Percentiles rank a stretch among this genome's conserved stretches.
Conservation (phyloP, 2,329 filamentous ascomycete genomes). For the Hypoxylon sp. region DNA sequence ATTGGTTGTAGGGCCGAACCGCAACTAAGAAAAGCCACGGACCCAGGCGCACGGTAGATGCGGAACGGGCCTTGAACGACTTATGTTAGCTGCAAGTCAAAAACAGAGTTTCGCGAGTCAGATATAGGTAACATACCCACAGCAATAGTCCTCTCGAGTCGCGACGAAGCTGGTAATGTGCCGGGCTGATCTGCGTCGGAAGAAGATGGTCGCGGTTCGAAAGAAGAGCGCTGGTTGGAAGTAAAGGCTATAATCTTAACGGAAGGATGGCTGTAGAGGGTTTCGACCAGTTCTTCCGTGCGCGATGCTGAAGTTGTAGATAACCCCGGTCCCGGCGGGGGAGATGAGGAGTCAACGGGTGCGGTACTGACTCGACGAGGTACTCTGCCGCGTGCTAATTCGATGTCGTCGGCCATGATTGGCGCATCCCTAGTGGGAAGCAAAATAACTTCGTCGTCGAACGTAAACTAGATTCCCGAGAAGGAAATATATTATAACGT, state of each 20-base stretch:
- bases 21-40: constrained; percentile 88
- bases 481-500: constrained; percentile 17
- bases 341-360: constrained; percentile 43
- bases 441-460: constrained; percentile 9
- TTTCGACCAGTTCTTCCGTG: constrained; percentile 63
- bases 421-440: constrained; percentile 17
- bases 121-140: constrained; percentile 64
- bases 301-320: constrained; percentile 27
- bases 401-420: constrained; percentile 30
- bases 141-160: constrained; percentile 69
- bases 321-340: constrained; percentile 32
- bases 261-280: constrained; percentile 76
- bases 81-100: constrained; percentile 6
- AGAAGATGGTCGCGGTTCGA: constrained; percentile 48
- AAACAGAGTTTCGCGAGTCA: constrained; percentile 14
- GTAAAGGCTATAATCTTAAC: constrained; percentile 72
- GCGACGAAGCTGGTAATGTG: constrained; percentile 44
- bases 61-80: constrained; percentile 69
- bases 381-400: constrained; percentile 13
- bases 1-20: constrained; percentile 86
- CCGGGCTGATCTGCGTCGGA: constrained; percentile 47
- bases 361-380: constrained; percentile 52
- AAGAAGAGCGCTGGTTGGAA: constrained; percentile 38
- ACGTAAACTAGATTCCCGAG: constrained; percentile 23
- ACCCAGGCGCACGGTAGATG: constrained; percentile 86